A percentile compares a stretch with the other conserved stretches of the same genome.
These are phyloP conservation scores for Rosa rugosa DNA, from an alignment of 306 rosid species.

Conservation along the genomic window DNA sequence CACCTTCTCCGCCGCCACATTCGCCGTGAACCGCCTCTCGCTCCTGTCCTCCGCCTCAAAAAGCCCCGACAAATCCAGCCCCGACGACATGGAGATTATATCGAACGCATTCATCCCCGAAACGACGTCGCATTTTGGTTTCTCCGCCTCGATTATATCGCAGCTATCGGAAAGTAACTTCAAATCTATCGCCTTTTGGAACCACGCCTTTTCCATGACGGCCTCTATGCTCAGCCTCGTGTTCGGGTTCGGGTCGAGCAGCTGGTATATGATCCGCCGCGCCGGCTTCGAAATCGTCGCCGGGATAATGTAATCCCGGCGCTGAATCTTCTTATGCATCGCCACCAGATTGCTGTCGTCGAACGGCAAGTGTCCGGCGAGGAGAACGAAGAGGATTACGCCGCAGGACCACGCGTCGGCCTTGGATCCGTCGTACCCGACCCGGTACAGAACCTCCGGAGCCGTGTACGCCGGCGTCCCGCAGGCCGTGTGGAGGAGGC, in stretches of 20 bases:
- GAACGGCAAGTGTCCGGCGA: slow-evolving; percentile 74
- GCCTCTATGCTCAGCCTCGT: slow-evolving; percentile 49
- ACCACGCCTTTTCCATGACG: slow-evolving; percentile 49
- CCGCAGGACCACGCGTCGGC: slow-evolving; percentile 98
- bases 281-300: slow-evolving; percentile 58
- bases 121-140: background rate
- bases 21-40: slow-evolving; percentile 60
- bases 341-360: slow-evolving; percentile 56
- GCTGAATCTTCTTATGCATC: slow-evolving; percentile 57
- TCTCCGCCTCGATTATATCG: slow-evolving; percentile 31
- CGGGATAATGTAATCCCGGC: slow-evolving; percentile 63
- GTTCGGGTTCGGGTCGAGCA: slow-evolving; percentile 78
- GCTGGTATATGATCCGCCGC: slow-evolving; percentile 44
- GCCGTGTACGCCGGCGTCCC: slow-evolving; percentile 93
- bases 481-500: slow-evolving; percentile 81
- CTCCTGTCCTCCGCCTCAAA: slow-evolving; percentile 44
- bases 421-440: slow-evolving; percentile 69
- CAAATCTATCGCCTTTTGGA: slow-evolving; percentile 36
- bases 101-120: slow-evolving; percentile 74
- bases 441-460: slow-evolving; percentile 68
- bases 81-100: slow-evolving; percentile 88
- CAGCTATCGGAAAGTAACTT: slow-evolving; percentile 12
- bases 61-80: slow-evolving; percentile 71
- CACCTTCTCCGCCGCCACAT: slow-evolving; percentile 35
- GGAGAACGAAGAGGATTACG: slow-evolving; percentile 64